Conservation (phyloP, 257 asterid genomes). For the Lycium ferocissimum region DNA sequence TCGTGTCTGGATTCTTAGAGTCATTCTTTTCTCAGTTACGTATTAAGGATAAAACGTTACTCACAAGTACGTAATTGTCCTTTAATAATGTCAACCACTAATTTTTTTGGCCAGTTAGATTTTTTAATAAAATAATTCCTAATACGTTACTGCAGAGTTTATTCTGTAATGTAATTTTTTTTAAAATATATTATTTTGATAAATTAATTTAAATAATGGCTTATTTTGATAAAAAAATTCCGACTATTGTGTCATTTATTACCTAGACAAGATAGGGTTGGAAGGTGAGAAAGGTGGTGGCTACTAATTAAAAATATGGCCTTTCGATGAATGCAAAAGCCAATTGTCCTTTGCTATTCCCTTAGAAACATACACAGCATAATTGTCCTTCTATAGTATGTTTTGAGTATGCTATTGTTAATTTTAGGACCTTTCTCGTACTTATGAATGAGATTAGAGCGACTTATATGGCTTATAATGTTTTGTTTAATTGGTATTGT, state of each 20-base stretch:
- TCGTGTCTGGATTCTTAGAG: too few species aligned
- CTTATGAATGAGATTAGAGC: background rate
- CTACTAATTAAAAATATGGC: constrained; percentile 4
- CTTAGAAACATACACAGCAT: background rate
- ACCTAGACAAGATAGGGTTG: background rate
- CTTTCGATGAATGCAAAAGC: background rate
- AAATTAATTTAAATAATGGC: too few species aligned
- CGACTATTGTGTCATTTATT: background rate
- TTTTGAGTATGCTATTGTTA: background rate
- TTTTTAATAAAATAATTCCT: too few species aligned
- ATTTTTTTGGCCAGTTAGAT: too few species aligned
- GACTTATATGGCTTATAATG: background rate
- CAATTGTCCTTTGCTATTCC: constrained; percentile 25
- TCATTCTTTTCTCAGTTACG: too few species aligned
- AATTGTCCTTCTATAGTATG: background rate
- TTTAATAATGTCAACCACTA: too few species aligned
- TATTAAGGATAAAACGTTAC: too few species aligned
- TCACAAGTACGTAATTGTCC: too few species aligned
- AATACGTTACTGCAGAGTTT: too few species aligned
- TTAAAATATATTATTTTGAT: too few species aligned
- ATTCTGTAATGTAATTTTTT: too few species aligned
- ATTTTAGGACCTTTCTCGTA: constrained; percentile 9
- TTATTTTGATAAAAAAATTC: too few species aligned
- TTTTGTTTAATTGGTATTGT: background rate
- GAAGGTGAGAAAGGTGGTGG: constrained; percentile 20